Base-by-base conservation (phyloP, 805 yeast species). In the Wickerhamomyces alni region DNA sequence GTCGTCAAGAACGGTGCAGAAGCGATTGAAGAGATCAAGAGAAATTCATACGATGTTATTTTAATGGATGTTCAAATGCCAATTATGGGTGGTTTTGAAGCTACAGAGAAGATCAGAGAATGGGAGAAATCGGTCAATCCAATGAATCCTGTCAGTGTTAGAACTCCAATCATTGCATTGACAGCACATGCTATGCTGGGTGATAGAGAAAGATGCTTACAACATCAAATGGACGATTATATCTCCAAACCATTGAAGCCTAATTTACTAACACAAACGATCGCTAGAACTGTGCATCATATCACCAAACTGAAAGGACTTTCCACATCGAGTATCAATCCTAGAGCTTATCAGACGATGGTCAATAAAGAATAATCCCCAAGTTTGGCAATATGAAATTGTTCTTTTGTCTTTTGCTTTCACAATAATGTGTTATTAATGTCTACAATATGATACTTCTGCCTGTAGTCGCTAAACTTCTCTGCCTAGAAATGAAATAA, bases 61-160 rank as follows among this genome's bases (percentile, higher is more conserved):
- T 72, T 87, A 49, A 87, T 87, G 96, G 95, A 87, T 65, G 95
- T 87, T 33, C 96, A 87, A 60, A 87, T 87, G 96, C 95, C 95
- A 8, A 86, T 85, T 13, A 87, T 87, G 93, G 95, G 95, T 22
- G 96, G 96, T 0, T 87, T 87, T 59, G 96, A 87, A 55, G 95
- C 95, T 3, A 86, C 95, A 1, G 86, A 82, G 35, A 77, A 79
- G 60, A 87, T 87, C 39, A 69, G 96, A 50, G 87, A 83, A 55
- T 86, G 94, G 94, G 96, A 87, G 62, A 77, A 74, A 66, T 82
- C 81, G 61, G 72, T 79, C 17, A 80, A 81, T 46, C 87, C 89
- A 33, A 75, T 77, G 17, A 82, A 78, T 56, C 74, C 81, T 8
- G 72, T 80, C 37, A 72, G 84, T 25, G 78, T 82, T 44, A 72